phyloP scores from a whole-genome alignment of 495 filamentous ascomycete species.

The Neurospora sp. region DNA sequence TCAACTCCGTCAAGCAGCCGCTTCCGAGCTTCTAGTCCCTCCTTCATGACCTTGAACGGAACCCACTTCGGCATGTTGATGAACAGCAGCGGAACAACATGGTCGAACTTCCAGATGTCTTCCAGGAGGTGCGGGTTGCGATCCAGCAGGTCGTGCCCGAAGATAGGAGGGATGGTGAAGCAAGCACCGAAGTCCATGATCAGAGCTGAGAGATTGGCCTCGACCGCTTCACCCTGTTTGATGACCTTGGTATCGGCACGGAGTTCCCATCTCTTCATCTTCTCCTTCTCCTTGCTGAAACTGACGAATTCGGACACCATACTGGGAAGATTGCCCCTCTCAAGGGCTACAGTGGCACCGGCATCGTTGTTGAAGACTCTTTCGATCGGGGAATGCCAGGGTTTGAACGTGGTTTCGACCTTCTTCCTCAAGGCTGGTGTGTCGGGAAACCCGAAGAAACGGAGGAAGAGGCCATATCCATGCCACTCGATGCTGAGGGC shows the following conservation, averaged over 20 bases:
- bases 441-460: conserved; percentile 1
- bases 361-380: conserved; percentile 4
- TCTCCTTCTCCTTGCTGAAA: not conserved
- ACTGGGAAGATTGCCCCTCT: not conserved
- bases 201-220: conserved; percentile 2
- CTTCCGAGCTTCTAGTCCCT: conserved; percentile 1
- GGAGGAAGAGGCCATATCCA: not conserved
- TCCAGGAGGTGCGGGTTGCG: conserved; percentile 2
- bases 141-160: conserved; percentile 1
- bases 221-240: not conserved
- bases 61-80: conserved; percentile 9
- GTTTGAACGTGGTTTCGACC: not conserved
- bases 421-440: not conserved
- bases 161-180: conserved; percentile 4
- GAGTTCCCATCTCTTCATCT: conserved; percentile 2
- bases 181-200: conserved; percentile 2
- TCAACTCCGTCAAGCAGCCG: conserved; percentile 2
- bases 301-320: not conserved
- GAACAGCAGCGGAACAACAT: conserved; percentile 10
- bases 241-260: not conserved
- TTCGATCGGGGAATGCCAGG: not conserved
- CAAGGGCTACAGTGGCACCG: not conserved
- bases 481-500: not conserved
- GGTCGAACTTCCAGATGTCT: conserved; percentile 12
- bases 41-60: conserved; percentile 10